phyloP scores from a whole-genome alignment of 2,329 filamentous ascomycete genomes.

The Apiospora marii region DNA sequence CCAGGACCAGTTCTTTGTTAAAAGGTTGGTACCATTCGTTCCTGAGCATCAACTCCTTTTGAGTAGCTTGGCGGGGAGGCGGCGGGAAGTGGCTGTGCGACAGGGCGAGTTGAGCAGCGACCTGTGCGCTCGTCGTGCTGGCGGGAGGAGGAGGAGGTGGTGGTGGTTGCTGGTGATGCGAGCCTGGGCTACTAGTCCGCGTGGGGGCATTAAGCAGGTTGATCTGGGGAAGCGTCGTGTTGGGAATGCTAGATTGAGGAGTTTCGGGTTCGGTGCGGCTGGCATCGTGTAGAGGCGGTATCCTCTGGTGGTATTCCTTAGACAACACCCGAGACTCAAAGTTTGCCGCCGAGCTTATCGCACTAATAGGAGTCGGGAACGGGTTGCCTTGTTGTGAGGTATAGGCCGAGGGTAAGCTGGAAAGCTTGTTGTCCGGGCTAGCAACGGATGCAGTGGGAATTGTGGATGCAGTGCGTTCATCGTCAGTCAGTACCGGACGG shows the following conservation, averaged over 20 bases:
- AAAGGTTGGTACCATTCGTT: slow-evolving; percentile 83
- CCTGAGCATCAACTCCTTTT: slow-evolving; percentile 90
- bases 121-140: slow-evolving; percentile 55
- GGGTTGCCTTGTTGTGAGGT: slow-evolving; percentile 57
- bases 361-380: slow-evolving; percentile 70
- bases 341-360: slow-evolving; percentile 48
- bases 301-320: slow-evolving; percentile 63
- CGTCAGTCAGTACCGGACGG: slow-evolving; percentile 62
- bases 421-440: slow-evolving; percentile 70
- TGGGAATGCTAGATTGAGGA: slow-evolving; percentile 52
- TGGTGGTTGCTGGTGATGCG: slow-evolving; percentile 27
- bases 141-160: slow-evolving; percentile 46
- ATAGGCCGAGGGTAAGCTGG: slow-evolving; percentile 58
- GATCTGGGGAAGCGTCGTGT: slow-evolving; percentile 61
- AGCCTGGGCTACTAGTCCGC: slow-evolving; percentile 56
- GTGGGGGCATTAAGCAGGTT: slow-evolving; percentile 59
- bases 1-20: slow-evolving; percentile 77
- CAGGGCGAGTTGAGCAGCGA: slow-evolving; percentile 66
- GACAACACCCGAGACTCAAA: slow-evolving; percentile 46
- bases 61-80: slow-evolving; percentile 57
- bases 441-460: slow-evolving; percentile 64
- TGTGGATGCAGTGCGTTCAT: slow-evolving; percentile 68
- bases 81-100: slow-evolving; percentile 61
- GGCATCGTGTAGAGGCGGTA: slow-evolving; percentile 67
- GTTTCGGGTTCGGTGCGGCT: slow-evolving; percentile 64